Evolutionary conservation across 441 rosid genomes (phyloP), one percentile per base, ranked within the genome.

Genomic region (Brassica hybrid): DNA sequence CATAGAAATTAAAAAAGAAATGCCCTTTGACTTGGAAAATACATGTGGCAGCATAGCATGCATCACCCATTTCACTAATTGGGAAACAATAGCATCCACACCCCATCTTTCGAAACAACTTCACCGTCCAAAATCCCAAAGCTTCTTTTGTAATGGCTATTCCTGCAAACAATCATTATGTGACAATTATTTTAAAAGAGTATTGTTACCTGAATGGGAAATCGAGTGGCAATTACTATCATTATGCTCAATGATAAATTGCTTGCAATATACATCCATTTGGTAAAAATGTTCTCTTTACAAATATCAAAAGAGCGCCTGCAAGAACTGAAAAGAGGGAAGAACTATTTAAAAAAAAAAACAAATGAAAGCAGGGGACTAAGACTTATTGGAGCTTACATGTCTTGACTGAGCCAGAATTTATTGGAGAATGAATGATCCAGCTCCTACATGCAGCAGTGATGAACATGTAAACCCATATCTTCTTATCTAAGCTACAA

Each of bases 51-150:
- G 34, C 34, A 30, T 30, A 30, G 27, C 27, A 23, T 23, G 27
- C 91, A 89, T 91, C 30, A 94, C 89, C 94, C 97, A 93, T 88
- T 93, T 91, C 74, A 91, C 95, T 82, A 95, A 95, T 71, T 89
- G 93, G 5, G 95, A 95, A 56, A 93, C 85, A 78, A 88, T 86
- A 50, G 73, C 87, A 80, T 91, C 94, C 75, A 95, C 98, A 66
- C 83, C 84, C 98, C 97, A 76, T 92, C 96, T 76, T 87, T 84
- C 17, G 88, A 82, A 58, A 95, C 84, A 21, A 93, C 93, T 89
- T 86, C 77, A 93, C 98, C 7, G 92, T 86, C 98, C 98, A 95
- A 76, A 82, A 92, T 69, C 99, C 99, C 65, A 90, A 83, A 78
- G 90, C 98, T 81, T 97, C 99, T 83, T 97, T 97, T 0, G 97